Conservation (phyloP, 2,329 filamentous ascomycete species). For the Penicillium fuscoglaucum region DNA sequence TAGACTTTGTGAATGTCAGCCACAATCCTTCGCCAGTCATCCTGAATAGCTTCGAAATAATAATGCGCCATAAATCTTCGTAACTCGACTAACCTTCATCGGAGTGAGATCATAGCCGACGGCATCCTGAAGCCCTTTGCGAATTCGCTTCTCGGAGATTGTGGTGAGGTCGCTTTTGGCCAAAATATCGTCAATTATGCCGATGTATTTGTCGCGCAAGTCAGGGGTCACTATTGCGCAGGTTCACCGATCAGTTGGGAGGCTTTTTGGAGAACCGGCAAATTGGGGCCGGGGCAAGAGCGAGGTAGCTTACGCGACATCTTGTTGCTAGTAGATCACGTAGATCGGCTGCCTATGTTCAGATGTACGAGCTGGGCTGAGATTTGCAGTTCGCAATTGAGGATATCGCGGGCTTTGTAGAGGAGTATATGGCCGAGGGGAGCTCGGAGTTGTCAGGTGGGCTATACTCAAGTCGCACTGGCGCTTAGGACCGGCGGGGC, state of each 20-base stretch:
- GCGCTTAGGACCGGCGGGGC: constrained; percentile 44
- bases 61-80: background rate
- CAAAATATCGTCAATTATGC: constrained; percentile 65
- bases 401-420: background rate
- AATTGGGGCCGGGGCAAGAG: constrained; percentile 22
- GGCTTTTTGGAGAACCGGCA: constrained; percentile 20
- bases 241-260: constrained; percentile 24
- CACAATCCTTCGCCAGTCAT: background rate
- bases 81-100: constrained; percentile 55
- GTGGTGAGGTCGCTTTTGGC: constrained; percentile 61
- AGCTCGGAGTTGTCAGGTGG: constrained; percentile 23
- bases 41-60: background rate
- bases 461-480: constrained; percentile 33
- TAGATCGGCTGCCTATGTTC: background rate
- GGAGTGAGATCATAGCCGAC: constrained; percentile 62
- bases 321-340: constrained; percentile 20
- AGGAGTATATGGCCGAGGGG: constrained; percentile 1
- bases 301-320: constrained; percentile 42
- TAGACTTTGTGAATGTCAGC: constrained; percentile 50
- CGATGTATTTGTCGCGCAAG: constrained; percentile 52
- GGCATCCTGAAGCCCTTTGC: constrained; percentile 61
- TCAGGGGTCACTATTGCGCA: constrained; percentile 49
- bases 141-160: constrained; percentile 65
- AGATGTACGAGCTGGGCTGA: background rate
- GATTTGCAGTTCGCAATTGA: constrained; percentile 1